A percentile compares a stretch with the other conserved stretches of the same genome.
These are phyloP conservation scores for Rhodofomes roseus DNA, from an alignment of 1,284 basidiomycete genomes.

Conservation along the genomic window DNA sequence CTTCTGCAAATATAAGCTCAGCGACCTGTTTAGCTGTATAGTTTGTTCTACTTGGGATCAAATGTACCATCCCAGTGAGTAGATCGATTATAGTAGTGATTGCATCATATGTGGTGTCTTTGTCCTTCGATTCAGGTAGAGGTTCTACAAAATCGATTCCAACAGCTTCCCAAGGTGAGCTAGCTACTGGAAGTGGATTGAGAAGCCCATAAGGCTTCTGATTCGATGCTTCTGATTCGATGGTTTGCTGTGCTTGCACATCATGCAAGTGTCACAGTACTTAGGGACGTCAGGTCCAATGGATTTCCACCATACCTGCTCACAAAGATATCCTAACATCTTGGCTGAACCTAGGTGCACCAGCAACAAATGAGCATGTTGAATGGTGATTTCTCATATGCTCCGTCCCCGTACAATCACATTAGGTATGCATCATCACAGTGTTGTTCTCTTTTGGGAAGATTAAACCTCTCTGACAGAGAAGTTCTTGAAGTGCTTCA, in stretches of 20 bases:
- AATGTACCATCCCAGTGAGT: conserved; percentile 29
- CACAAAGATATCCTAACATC: conserved; percentile 21
- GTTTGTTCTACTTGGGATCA: conserved; percentile 23
- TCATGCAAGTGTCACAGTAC: conserved; percentile 24
- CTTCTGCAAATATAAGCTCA: conserved; percentile 32
- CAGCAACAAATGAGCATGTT: conserved; percentile 27
- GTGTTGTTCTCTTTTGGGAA: conserved; percentile 8
- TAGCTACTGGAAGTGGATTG: conserved; percentile 19
- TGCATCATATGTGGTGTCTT: conserved; percentile 4
- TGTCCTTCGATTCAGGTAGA: conserved; percentile 30
- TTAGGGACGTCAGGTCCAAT: conserved; percentile 20
- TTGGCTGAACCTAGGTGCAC: conserved; percentile 26
- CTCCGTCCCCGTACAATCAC: conserved; percentile 14
- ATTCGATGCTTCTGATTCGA: conserved; percentile 19
- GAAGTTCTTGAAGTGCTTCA: conserved; percentile 18
- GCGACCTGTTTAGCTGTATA: conserved; percentile 34
- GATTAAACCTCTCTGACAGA: conserved; percentile 14
- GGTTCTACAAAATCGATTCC: conserved; percentile 37
- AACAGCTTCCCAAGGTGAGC: conserved; percentile 26
- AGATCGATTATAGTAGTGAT: conserved; percentile 30
- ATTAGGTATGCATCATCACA: conserved; percentile 24
- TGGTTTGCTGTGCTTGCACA: conserved; percentile 23
- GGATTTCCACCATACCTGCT: conserved; percentile 30
- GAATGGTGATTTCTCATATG: conserved; percentile 24
- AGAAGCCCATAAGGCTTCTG: conserved; percentile 26